Conservation (phyloP, 805 yeast genomes). For the Debaryomyces hansenii region DNA sequence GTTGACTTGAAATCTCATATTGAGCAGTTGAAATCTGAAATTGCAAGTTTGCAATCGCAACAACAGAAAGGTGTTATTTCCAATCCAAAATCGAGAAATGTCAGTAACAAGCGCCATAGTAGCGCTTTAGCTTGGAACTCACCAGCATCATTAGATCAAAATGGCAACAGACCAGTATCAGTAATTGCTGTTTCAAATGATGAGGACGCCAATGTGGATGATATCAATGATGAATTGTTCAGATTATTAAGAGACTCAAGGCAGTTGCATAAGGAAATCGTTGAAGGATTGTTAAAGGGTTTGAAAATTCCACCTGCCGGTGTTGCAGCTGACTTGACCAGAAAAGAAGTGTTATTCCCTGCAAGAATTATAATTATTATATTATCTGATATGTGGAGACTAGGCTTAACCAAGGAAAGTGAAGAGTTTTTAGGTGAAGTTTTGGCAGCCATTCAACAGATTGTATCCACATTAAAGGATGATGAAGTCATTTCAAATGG, state of each 20-base stretch:
- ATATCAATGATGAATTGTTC: conserved; percentile 74
- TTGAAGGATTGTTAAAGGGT: conserved; percentile 81
- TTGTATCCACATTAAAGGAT: conserved; percentile 76
- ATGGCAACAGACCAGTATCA: conserved; percentile 56
- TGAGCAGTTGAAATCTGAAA: conserved; percentile 51
- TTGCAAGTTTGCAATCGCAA: conserved; percentile 44
- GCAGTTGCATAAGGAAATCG: conserved; percentile 75
- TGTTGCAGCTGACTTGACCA: conserved; percentile 76
- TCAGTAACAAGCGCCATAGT: conserved; percentile 41
- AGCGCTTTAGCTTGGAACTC: conserved; percentile 38
- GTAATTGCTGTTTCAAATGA: conserved; percentile 57
- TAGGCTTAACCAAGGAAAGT: conserved; percentile 88
- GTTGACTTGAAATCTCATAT: conserved; percentile 65
- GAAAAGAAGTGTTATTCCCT: conserved; percentile 93
- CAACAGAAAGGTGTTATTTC: conserved; percentile 32
- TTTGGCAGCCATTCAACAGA: conserved; percentile 79
- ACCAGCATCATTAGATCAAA: conserved; percentile 36
- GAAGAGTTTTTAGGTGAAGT: conserved; percentile 91
- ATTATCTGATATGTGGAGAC: conserved; percentile 96
- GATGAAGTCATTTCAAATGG: conserved; percentile 89
- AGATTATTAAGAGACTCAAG: conserved; percentile 69
- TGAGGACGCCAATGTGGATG: conserved; percentile 58
- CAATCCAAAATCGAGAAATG: conserved; percentile 29
- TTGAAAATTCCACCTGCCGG: conserved; percentile 84
- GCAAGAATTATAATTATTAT: conserved; percentile 91